Evolutionary conservation across 2,329 filamentous ascomycete genomes (phyloP).

Genomic region (Diatrype stigma): DNA sequence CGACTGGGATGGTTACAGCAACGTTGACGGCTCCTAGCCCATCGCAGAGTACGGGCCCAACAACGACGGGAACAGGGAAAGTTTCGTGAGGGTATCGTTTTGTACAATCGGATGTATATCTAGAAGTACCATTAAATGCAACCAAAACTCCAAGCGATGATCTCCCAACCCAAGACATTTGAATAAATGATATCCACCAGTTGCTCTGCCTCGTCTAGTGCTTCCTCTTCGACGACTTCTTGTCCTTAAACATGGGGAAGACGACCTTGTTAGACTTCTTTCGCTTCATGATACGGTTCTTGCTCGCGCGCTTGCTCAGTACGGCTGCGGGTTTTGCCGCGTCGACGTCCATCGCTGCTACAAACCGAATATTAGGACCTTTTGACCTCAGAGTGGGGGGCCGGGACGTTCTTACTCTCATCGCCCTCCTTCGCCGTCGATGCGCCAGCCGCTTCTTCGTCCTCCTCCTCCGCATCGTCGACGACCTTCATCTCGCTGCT

Average conservation of each 20-base stretch:
- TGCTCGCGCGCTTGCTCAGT: conserved; percentile 33
- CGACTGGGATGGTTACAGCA: too few species aligned
- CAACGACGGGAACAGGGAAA: conserved; percentile 5
- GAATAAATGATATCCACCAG: neutral
- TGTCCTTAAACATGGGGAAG: conserved; percentile 55
- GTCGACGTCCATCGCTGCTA: conserved; percentile 56
- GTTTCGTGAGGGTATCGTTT: conserved; percentile 22
- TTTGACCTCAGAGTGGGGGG: conserved; percentile 5
- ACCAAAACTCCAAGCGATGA: conserved; percentile 21
- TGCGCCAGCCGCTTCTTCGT: conserved; percentile 25
- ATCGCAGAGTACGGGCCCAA: conserved; percentile 2
- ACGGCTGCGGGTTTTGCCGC: conserved; percentile 24
- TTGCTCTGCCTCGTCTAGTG: conserved; percentile 11
- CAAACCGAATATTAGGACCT: conserved; percentile 10
- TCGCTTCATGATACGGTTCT: conserved; percentile 55
- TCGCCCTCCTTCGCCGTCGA: conserved; percentile 25
- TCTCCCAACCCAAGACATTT: neutral
- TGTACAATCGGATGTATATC: conserved; percentile 10
- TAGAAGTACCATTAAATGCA: conserved; percentile 16
- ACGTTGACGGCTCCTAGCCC: conserved; percentile 2
- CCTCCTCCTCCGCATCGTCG: conserved; percentile 25
- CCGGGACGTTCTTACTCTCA: conserved; percentile 25
- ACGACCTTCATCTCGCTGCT: conserved; percentile 47
- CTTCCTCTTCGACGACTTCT: conserved; percentile 40
- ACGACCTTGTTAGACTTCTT: conserved; percentile 54